Percentiles rank a stretch among this genome's conserved stretches.
These are phyloP conservation scores for Neoboletus magnificus DNA, from an alignment of 768 basidiomycete species.

Conservation along the genomic window DNA sequence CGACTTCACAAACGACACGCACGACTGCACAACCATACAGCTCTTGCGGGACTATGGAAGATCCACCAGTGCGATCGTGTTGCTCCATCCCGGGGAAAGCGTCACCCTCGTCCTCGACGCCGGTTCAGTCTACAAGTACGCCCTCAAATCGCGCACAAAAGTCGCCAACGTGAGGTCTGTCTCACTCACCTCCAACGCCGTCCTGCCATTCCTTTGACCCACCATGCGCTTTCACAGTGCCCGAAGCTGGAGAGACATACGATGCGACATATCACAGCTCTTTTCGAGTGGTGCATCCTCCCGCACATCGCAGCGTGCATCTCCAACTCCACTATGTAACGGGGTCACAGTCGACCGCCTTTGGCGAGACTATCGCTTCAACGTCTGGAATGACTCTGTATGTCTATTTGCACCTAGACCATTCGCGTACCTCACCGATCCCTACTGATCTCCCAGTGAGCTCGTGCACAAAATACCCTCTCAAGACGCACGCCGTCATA, in stretches of 20 bases:
- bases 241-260: slow-evolving; percentile 62
- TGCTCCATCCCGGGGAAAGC: slow-evolving; percentile 60
- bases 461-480: slow-evolving; percentile 22
- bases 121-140: slow-evolving; percentile 66
- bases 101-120: slow-evolving; percentile 68
- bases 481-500: slow-evolving; percentile 22
- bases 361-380: slow-evolving; percentile 66
- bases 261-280: slow-evolving; percentile 58
- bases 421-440: slow-evolving; percentile 2
- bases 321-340: slow-evolving; percentile 37
- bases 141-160: slow-evolving; percentile 59
- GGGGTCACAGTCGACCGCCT: slow-evolving; percentile 64
- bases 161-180: slow-evolving; percentile 69
- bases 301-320: slow-evolving; percentile 32
- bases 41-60: slow-evolving; percentile 62
- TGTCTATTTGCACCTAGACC: neutral
- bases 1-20: slow-evolving; percentile 68
- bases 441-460: slow-evolving; percentile 19
- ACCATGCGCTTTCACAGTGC: slow-evolving; percentile 40
- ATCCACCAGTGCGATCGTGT: slow-evolving; percentile 48
- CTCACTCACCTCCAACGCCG: slow-evolving; percentile 1
- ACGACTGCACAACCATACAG: slow-evolving; percentile 60
- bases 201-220: slow-evolving; percentile 1
- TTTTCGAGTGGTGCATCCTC: slow-evolving; percentile 41
- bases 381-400: slow-evolving; percentile 55